Evolutionary conservation across 176 grass and related monocot genomes (phyloP), one percentile per base, ranked within the genome.

Genomic region (Phragmites australis): DNA sequence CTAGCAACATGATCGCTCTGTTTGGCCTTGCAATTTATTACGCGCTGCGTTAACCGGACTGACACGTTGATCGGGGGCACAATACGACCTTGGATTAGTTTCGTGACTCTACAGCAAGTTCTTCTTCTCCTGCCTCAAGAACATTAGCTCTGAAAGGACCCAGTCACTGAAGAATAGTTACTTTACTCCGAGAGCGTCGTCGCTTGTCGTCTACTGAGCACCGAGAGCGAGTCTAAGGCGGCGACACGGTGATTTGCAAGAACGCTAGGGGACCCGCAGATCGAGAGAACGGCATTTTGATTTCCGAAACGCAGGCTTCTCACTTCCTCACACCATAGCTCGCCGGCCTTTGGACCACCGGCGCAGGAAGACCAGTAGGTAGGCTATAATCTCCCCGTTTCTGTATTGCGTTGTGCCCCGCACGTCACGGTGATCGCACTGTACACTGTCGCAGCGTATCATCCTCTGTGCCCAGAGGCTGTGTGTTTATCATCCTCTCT

Each of bases 321-420:
- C 31, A 23, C 75, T 79, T 74, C 18, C 49, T 22, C 40, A 4
- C 22, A 18, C 1, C 32, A 23, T 22, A 19, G 21, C 37, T 69
- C 59, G 70, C 51, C 77, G 70, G 77, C 60, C 60, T 18, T 45
- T 45, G 72, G 78, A 77, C 64, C 65, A 82, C 74, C 15, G 67
- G 48, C 60, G 58, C 6, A 23, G 34, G 32, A 32, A 64, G 45
- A 42, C 37, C 22, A 8, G 75, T 79, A 25, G 57, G 74, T 72
- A 79, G 37, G 29, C 13, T n/a, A 13, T 73, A 9, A 15, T 37
- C 22, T 25, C 3, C 8, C 30, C 1, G 2, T 46, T 76, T 45
- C 44, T 63, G 9, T 75, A 54, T 27, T 34, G 32, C 43, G 14
- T 0, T 44, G 48, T 77, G 55, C 46, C 21, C 55, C 9, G 23